Percentiles rank a stretch among this genome's conserved stretches.
phyloP scores from a whole-genome alignment of 352 stramenopile species.

The Phytophthora constricta region DNA sequence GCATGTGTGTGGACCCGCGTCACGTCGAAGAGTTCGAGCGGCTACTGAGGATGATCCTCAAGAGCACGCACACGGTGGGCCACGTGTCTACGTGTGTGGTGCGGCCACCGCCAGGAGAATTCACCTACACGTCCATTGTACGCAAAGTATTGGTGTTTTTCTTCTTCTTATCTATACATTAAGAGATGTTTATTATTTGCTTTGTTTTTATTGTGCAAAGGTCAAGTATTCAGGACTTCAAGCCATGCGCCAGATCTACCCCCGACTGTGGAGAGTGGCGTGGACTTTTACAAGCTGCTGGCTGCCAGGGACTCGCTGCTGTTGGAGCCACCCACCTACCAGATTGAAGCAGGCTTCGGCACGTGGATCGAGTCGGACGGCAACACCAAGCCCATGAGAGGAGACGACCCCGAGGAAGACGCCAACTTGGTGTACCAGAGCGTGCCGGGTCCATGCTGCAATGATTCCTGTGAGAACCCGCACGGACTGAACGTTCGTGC shows the following conservation, averaged over 20 bases:
- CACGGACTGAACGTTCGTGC: constrained; percentile 80
- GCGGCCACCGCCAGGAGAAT: constrained; percentile 72
- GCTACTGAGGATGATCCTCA: constrained; percentile 80
- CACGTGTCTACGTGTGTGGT: constrained; percentile 86
- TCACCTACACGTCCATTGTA: constrained; percentile 87
- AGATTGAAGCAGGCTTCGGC: constrained; percentile 85
- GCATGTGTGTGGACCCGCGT: constrained; percentile 77
- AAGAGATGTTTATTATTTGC: constrained; percentile 1
- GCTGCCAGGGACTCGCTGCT: constrained; percentile 78
- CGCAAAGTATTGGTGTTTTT: constrained; percentile 22
- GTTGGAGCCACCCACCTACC: constrained; percentile 78
- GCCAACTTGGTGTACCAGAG: constrained; percentile 76
- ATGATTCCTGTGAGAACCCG: constrained; percentile 85
- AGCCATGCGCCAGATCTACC: constrained; percentile 81
- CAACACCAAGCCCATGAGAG: constrained; percentile 80
- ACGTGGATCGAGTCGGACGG: constrained; percentile 86
- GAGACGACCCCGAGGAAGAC: constrained; percentile 72
- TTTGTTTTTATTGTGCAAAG: constrained; percentile 36
- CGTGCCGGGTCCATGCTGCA: constrained; percentile 77
- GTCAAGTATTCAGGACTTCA: constrained; percentile 82
- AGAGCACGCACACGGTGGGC: constrained; percentile 78
- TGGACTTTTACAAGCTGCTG: constrained; percentile 85
- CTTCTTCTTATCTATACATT: constrained; percentile 11
- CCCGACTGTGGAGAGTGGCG: constrained; percentile 62
- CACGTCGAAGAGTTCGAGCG: constrained; percentile 84